Evolutionary conservation across 441 rosid genomes (phyloP).

Genomic region (Jatropha podagrica): DNA sequence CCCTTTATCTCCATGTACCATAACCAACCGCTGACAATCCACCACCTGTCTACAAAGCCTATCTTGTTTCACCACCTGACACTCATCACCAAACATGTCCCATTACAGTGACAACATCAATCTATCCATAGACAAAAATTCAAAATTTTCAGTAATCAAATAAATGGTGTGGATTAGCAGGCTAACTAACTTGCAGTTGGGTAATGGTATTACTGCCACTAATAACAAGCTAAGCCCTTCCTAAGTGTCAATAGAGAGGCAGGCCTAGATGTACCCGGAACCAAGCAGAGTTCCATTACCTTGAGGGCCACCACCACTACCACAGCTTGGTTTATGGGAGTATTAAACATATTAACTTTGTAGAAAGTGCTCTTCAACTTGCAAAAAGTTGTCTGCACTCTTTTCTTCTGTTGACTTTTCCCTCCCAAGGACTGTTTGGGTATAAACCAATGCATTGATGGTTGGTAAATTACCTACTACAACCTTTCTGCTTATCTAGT

Average conservation of each 20-base stretch:
- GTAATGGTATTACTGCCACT: no score
- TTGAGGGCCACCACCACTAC: background rate
- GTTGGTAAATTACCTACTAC: background rate
- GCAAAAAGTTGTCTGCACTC: background rate
- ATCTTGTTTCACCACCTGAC: background rate
- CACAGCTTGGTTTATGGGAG: background rate
- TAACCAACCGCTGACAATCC: background rate
- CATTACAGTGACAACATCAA: background rate
- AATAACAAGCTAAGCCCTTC: background rate
- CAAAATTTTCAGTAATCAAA: background rate
- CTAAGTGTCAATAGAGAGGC: background rate
- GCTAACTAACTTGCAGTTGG: background rate
- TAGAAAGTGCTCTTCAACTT: no score
- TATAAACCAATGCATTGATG: conserved; percentile 7
- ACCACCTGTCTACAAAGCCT: background rate
- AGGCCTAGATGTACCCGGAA: no score
- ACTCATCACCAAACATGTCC: background rate
- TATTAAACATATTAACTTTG: no score
- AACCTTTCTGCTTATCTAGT: background rate
- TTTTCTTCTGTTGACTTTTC: background rate
- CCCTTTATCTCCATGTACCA: background rate
- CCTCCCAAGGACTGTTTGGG: background rate
- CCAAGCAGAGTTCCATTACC: background rate
- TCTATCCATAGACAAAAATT: no score
- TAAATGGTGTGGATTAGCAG: background rate